Percentiles rank a stretch among this genome's conserved stretches.
Evolutionary conservation across 2,329 filamentous ascomycete species (phyloP).

Genomic region (Chrysoporthe deuterocubensis): DNA sequence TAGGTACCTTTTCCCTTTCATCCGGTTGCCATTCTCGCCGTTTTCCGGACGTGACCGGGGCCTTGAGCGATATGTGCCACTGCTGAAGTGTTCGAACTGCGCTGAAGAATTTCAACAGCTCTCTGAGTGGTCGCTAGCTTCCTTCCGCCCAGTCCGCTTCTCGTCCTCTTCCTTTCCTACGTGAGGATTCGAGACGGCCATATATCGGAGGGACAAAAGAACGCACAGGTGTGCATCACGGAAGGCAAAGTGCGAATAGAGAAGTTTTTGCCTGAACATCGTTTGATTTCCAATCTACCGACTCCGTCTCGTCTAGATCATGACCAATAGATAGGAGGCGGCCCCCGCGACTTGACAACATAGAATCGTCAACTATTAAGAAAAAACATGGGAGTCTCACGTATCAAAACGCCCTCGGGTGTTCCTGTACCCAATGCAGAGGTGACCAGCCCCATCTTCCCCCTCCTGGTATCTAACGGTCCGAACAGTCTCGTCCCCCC

Average conservation of each 20-base stretch:
- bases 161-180: neutral
- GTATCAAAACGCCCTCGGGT: neutral
- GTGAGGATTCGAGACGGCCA: neutral
- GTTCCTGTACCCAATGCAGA: constrained; percentile 14
- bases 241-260: no score
- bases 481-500: neutral
- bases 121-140: no score
- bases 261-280: neutral
- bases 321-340: neutral
- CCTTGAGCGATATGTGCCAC: no score
- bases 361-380: constrained; percentile 2
- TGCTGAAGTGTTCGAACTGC: no score
- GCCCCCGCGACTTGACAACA: no score
- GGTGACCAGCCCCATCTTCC: neutral
- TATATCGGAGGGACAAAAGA: neutral
- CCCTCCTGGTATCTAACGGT: constrained; percentile 13
- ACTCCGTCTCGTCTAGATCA: neutral
- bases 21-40: neutral
- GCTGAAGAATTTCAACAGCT: no score
- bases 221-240: no score
- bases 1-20: neutral
- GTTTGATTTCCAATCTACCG: neutral
- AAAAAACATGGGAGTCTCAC: neutral
- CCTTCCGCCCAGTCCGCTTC: neutral
- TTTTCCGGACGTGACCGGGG: neutral